Percentiles rank a stretch among this genome's conserved stretches.
phyloP scores from a whole-genome alignment of 108 stramenopile species.

The Aureococcus anophagefferens region DNA sequence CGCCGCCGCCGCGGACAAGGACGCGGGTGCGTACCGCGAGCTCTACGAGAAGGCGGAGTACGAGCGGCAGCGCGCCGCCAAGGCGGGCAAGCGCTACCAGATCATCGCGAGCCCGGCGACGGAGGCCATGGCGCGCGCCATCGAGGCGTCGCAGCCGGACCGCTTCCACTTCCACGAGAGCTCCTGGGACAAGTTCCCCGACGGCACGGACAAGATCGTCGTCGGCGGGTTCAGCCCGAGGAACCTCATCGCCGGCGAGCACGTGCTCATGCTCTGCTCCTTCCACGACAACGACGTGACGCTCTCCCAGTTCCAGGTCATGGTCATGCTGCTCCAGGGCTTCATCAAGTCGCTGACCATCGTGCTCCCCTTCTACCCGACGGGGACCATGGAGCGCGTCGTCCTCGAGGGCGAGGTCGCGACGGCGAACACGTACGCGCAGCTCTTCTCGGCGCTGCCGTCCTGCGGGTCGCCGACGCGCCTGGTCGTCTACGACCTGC shows the following conservation, averaged over 20 bases:
- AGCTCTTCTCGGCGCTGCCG: conserved; percentile 71
- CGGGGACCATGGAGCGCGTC: conserved; percentile 78
- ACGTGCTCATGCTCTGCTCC: conserved; percentile 65
- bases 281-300: conserved; percentile 86
- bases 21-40: too few species aligned
- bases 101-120: not conserved
- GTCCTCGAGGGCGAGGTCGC: conserved; percentile 66
- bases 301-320: conserved; percentile 75
- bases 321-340: conserved; percentile 63
- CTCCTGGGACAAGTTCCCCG: conserved; percentile 71
- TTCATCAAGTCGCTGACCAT: conserved; percentile 70
- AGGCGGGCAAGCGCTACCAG: not conserved
- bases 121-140: conserved; percentile 17
- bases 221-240: conserved; percentile 64
- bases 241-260: conserved; percentile 66
- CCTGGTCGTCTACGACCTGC: conserved; percentile 76
- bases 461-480: conserved; percentile 66
- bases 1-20: too few species aligned
- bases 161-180: conserved; percentile 66
- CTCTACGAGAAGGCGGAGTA: too few species aligned
- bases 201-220: conserved; percentile 64
- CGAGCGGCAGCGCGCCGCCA: too few species aligned
- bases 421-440: conserved; percentile 74
- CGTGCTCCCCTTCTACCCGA: conserved; percentile 72
- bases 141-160: conserved; percentile 41